Conservation (phyloP, 2,329 filamentous ascomycete genomes). For the Trichoderma lentiforme region DNA sequence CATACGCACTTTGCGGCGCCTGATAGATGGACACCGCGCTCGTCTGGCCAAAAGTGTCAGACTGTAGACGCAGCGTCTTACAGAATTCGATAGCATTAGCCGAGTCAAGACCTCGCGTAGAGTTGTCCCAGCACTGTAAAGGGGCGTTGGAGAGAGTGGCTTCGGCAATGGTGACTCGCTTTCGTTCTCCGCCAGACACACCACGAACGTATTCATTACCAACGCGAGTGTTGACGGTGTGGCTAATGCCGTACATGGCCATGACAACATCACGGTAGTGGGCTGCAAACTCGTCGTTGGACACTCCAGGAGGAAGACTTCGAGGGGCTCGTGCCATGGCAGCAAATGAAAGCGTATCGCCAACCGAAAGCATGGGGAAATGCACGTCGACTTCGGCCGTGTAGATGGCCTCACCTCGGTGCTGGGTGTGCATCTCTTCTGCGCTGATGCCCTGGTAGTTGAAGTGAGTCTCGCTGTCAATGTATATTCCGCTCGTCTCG, state of each 20-base stretch:
- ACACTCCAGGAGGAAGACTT: conserved; percentile 37
- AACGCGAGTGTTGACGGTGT: conserved; percentile 51
- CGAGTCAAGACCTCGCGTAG: conserved; percentile 49
- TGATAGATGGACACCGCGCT: conserved; percentile 53
- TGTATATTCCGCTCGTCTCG: conserved; percentile 49
- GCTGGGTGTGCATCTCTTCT: conserved; percentile 57
- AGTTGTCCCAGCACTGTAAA: conserved; percentile 41
- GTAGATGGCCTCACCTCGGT: conserved; percentile 54
- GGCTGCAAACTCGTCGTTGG: not conserved
- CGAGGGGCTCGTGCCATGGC: conserved; percentile 50
- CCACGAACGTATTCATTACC: conserved; percentile 53
- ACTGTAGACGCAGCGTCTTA: conserved; percentile 48
- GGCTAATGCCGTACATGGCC: conserved; percentile 43
- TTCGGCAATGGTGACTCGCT: conserved; percentile 34
- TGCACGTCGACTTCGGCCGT: conserved; percentile 62
- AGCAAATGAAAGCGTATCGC: conserved; percentile 64
- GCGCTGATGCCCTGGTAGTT: conserved; percentile 59
- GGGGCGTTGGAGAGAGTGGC: conserved; percentile 25
- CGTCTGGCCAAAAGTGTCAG: conserved; percentile 46
- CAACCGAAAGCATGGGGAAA: conserved; percentile 64
- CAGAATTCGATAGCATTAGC: conserved; percentile 55
- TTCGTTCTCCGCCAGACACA: conserved; percentile 50
- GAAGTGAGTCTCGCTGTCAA: conserved; percentile 21
- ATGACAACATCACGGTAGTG: conserved; percentile 7
- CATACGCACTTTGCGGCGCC: conserved; percentile 34